Percentiles rank a stretch among this genome's conserved stretches.
These are phyloP conservation scores for Aegilops speltoides DNA, from an alignment of 176 grass and related monocot species.

Conservation along the genomic window DNA sequence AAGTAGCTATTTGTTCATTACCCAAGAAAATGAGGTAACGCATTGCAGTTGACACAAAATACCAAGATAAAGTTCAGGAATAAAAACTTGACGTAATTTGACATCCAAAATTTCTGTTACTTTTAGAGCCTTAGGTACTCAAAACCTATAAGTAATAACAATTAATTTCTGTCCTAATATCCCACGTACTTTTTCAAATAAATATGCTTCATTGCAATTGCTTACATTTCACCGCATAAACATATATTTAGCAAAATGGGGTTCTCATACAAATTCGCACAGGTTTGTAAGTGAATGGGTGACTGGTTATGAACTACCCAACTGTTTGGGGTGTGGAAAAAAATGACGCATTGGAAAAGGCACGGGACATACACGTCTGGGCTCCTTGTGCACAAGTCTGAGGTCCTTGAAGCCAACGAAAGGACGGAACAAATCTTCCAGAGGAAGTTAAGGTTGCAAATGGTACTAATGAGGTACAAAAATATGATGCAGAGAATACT, in stretches of 20 bases:
- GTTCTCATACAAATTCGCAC: not conserved
- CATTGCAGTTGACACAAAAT: not conserved
- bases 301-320: constrained; percentile 11
- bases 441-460: constrained; percentile 47
- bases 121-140: not conserved
- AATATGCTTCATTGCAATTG: not conserved
- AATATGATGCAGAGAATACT: constrained; percentile 2
- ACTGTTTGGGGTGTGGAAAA: not conserved
- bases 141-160: not conserved
- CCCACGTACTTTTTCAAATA: not conserved
- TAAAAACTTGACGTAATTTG: not conserved
- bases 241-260: not conserved
- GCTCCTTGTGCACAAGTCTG: constrained; percentile 68
- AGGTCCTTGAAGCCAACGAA: constrained; percentile 83
- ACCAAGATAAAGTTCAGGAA: not conserved
- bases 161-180: not conserved
- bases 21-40: not conserved
- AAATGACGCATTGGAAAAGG: constrained; percentile 16
- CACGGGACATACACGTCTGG: constrained; percentile 49
- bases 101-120: not conserved
- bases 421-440: constrained; percentile 70
- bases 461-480: constrained; percentile 15
- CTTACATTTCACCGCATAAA: not conserved
- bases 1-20: not conserved
- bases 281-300: not conserved